These are phyloP conservation scores for Phytophthora rubi DNA, from an alignment of 352 stramenopile genomes.

Conservation along the genomic window DNA sequence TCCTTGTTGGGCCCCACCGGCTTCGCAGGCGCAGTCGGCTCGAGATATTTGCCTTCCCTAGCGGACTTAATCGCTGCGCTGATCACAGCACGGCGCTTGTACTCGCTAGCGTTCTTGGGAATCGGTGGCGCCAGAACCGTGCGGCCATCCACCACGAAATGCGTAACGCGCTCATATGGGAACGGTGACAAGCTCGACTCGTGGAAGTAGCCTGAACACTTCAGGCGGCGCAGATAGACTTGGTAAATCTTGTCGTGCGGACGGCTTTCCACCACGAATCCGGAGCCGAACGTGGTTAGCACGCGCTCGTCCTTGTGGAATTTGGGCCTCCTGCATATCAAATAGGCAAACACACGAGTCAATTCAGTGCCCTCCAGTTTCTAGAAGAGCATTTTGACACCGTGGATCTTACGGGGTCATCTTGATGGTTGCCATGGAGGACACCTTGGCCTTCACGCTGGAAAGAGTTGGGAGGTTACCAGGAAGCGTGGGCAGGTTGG, in stretches of 20 bases:
- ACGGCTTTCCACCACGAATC: conserved; percentile 71
- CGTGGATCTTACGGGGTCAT: conserved; percentile 58
- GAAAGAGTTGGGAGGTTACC: conserved; percentile 69
- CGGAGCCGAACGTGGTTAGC: conserved; percentile 78
- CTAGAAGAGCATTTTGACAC: not conserved
- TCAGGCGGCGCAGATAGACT: conserved; percentile 78
- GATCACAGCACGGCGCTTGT: conserved; percentile 77
- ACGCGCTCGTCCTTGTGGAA: conserved; percentile 82
- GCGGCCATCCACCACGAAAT: conserved; percentile 84
- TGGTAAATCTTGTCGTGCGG: conserved; percentile 78
- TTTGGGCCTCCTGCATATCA: conserved; percentile 57
- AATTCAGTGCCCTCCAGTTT: not conserved
- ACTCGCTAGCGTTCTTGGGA: conserved; percentile 66
- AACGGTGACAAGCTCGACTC: conserved; percentile 67
- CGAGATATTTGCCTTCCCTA: conserved; percentile 39
- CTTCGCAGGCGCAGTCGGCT: conserved; percentile 19
- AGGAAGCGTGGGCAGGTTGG: conserved; percentile 36
- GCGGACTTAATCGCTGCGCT: conserved; percentile 73
- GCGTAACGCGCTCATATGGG: conserved; percentile 86
- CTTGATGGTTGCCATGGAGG: conserved; percentile 75
- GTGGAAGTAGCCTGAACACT: conserved; percentile 78
- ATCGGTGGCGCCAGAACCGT: conserved; percentile 72
- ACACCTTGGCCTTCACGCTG: conserved; percentile 71
- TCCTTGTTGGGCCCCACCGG: conserved; percentile 23
- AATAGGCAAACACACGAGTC: not conserved